Conservation (phyloP, 768 basidiomycete species). For the Coprinopsis cinerea region DNA sequence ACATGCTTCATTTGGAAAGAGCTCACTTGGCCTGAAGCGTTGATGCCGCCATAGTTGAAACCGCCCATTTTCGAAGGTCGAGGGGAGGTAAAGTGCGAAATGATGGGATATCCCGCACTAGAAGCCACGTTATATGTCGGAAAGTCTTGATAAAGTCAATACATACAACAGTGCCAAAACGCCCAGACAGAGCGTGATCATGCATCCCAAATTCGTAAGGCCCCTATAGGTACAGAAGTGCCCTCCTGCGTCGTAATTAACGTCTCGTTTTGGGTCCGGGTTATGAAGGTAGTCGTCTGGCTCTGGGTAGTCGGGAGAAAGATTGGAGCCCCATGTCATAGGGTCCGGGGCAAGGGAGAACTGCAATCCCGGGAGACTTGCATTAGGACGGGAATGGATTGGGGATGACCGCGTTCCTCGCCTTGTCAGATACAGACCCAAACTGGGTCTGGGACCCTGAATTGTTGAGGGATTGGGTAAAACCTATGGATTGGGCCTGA, state of each 20-base stretch:
- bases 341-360: conserved; percentile 74
- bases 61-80: conserved; percentile 46
- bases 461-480: not conserved
- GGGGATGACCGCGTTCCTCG: conserved; percentile 39
- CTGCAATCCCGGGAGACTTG: conserved; percentile 25
- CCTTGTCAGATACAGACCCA: conserved; percentile 7
- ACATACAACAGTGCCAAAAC: conserved; percentile 58
- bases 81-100: conserved; percentile 47
- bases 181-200: conserved; percentile 48
- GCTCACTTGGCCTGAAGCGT: conserved; percentile 65
- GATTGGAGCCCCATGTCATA: conserved; percentile 62
- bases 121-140: not conserved
- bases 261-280: conserved; percentile 60
- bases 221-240: conserved; percentile 66
- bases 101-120: conserved; percentile 61
- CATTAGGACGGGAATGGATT: conserved; percentile 14
- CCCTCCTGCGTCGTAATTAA: conserved; percentile 51
- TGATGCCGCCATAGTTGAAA: conserved; percentile 74
- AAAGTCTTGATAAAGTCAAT: not conserved
- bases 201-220: conserved; percentile 64
- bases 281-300: conserved; percentile 71
- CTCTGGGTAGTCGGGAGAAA: conserved; percentile 51
- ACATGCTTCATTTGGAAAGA: conserved; percentile 1
- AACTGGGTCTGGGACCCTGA: not conserved
- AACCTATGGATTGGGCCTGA: not conserved